phyloP scores from a whole-genome alignment of 2,329 filamentous ascomycete genomes.

The Samsoniella hepiali region DNA sequence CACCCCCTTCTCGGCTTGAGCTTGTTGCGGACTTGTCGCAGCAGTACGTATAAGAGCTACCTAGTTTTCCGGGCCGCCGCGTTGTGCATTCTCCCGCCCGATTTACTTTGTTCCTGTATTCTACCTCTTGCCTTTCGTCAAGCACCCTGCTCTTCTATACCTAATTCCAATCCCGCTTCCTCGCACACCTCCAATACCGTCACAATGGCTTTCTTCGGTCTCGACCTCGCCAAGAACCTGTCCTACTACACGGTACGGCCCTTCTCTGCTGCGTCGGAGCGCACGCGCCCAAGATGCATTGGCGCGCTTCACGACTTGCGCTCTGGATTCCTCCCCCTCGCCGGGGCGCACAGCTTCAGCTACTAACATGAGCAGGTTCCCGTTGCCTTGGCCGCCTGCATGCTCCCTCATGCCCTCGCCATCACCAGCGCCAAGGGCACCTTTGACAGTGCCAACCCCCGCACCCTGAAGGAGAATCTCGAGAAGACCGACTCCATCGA shows the following conservation, averaged over 20 bases:
- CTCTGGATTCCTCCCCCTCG: neutral
- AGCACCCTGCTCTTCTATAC: neutral
- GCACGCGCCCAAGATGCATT: neutral
- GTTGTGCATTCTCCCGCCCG: neutral
- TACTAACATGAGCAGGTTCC: constrained; percentile 35
- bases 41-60: neutral
- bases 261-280: neutral
- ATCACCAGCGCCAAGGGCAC: constrained; percentile 28
- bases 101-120: neutral
- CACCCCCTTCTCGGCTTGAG: neutral
- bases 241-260: constrained; percentile 20
- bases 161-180: neutral
- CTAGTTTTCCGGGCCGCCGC: neutral
- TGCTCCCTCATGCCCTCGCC: constrained; percentile 37
- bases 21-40: neutral
- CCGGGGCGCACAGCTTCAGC: neutral
- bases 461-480: constrained; percentile 31
- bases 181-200: neutral
- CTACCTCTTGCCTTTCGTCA: too few relatives aligned
- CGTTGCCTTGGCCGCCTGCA: constrained; percentile 35
- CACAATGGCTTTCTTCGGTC: constrained; percentile 31
- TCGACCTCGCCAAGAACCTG: constrained; percentile 35
- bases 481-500: constrained; percentile 32
- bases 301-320: neutral
- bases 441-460: constrained; percentile 40